Evolutionary conservation across 768 basidiomycete species (phyloP).

Genomic region (Russula sp.): DNA sequence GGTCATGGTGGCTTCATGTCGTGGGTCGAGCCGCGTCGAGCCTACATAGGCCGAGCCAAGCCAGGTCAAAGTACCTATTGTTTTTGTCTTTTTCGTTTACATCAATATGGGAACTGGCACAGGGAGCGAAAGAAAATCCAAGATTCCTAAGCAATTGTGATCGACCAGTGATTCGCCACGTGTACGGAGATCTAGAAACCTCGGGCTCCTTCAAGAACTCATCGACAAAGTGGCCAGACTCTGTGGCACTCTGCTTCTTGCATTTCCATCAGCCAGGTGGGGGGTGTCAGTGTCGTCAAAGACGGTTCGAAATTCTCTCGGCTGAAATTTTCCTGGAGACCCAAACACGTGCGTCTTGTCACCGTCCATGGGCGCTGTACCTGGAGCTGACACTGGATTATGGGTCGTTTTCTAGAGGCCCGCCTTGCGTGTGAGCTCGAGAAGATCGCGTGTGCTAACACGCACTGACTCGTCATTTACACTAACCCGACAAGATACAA

Average conservation of each 20-base stretch:
- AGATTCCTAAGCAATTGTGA: too few relatives aligned
- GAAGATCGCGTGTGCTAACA: slow-evolving; percentile 40
- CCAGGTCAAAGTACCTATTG: too few relatives aligned
- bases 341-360: slow-evolving; percentile 40
- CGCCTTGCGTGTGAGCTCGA: slow-evolving; percentile 44
- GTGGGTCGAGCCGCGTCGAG: too few relatives aligned
- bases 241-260: slow-evolving; percentile 46
- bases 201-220: too few relatives aligned
- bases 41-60: too few relatives aligned
- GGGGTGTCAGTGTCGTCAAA: not conserved
- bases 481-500: too few relatives aligned
- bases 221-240: slow-evolving; percentile 39
- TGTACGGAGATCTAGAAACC: too few relatives aligned
- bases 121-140: too few relatives aligned
- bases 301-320: slow-evolving; percentile 25
- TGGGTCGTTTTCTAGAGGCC: slow-evolving; percentile 27
- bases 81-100: too few relatives aligned
- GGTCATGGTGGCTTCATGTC: too few relatives aligned
- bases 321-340: not conserved
- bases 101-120: too few relatives aligned
- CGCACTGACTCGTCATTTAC: slow-evolving; percentile 60
- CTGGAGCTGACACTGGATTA: not conserved
- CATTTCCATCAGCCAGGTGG: slow-evolving; percentile 27
- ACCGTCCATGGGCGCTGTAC: slow-evolving; percentile 37
- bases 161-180: too few relatives aligned